Conservation (phyloP, 352 stramenopile species). For the Globisporangium nagaii region DNA sequence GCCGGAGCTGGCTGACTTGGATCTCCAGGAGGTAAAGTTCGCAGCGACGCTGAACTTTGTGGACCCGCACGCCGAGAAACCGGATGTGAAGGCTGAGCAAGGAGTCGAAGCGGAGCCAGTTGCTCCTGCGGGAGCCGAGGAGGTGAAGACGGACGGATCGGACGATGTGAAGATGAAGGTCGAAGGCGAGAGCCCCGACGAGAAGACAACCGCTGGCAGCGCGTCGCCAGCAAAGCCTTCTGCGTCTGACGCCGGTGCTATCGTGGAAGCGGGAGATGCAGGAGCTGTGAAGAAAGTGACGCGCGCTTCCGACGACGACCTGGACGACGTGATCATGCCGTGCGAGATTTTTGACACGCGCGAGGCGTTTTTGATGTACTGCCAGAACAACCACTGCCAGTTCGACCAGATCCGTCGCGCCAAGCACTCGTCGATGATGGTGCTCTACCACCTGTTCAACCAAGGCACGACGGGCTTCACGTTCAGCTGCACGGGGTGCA, state of each 20-base stretch:
- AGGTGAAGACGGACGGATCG: slow-evolving; percentile 6
- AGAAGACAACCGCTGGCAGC: background rate
- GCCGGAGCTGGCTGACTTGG: slow-evolving; percentile 59
- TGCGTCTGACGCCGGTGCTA: background rate
- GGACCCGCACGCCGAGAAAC: slow-evolving; percentile 26
- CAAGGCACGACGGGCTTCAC: slow-evolving; percentile 97
- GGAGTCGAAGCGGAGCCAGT: slow-evolving; percentile 5
- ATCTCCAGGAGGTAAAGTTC: slow-evolving; percentile 83
- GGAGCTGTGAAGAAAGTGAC: slow-evolving; percentile 29
- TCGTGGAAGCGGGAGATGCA: slow-evolving; percentile 12
- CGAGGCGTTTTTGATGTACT: slow-evolving; percentile 88
- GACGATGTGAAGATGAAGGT: slow-evolving; percentile 14
- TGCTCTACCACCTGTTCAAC: slow-evolving; percentile 87
- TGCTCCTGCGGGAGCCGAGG: background rate
- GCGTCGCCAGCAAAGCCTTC: background rate
- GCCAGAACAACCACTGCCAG: slow-evolving; percentile 86
- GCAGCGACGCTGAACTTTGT: slow-evolving; percentile 52
- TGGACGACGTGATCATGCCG: slow-evolving; percentile 94
- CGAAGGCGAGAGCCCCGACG: background rate
- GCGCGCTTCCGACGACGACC: slow-evolving; percentile 31
- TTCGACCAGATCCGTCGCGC: slow-evolving; percentile 78
- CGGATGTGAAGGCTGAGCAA: slow-evolving; percentile 11
- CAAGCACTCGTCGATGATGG: slow-evolving; percentile 85
- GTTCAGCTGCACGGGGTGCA: slow-evolving; percentile 94
- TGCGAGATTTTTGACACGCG: slow-evolving; percentile 95